A percentile compares a stretch with the other conserved stretches of the same genome.
Evolutionary conservation across 495 filamentous ascomycete genomes (phyloP).

Genomic region (Apiosordaria backusii): DNA sequence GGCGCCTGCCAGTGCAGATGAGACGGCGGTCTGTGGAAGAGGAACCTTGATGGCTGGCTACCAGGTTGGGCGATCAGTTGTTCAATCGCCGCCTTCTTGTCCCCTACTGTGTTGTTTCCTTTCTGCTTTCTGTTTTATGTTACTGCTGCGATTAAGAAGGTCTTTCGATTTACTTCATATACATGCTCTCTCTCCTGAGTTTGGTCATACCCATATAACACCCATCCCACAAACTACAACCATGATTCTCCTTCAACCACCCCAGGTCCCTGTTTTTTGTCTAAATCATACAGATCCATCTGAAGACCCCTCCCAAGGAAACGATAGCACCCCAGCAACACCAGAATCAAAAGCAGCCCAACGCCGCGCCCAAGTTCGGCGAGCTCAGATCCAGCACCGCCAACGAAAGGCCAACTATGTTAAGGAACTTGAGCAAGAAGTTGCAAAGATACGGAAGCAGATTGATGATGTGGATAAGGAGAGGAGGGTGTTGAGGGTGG

Average conservation of each 20-base stretch:
- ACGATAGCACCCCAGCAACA: background rate
- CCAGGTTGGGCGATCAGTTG: background rate
- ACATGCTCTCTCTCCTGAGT: too few species aligned
- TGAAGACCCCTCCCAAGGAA: slow-evolving; percentile 7
- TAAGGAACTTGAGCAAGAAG: slow-evolving; percentile 48
- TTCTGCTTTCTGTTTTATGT: too few species aligned
- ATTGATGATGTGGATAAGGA: slow-evolving; percentile 38
- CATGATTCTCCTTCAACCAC: background rate
- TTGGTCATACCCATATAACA: background rate
- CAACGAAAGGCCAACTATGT: slow-evolving; percentile 52
- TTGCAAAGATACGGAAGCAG: slow-evolving; percentile 41
- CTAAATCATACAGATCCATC: background rate
- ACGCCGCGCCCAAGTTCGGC: slow-evolving; percentile 47
- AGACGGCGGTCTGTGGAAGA: background rate
- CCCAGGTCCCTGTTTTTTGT: background rate
- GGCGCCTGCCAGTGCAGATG: background rate
- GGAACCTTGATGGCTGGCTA: background rate
- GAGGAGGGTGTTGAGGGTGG: slow-evolving; percentile 27
- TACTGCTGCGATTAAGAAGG: too few species aligned
- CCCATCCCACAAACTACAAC: background rate
- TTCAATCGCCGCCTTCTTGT: background rate
- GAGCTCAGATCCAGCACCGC: slow-evolving; percentile 51
- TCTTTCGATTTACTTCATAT: too few species aligned
- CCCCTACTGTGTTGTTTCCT: background rate
- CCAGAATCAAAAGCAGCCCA: slow-evolving; percentile 34